Evolutionary conservation across 306 rosid genomes (phyloP).

Genomic region (Astragalus glycyphyllos): DNA sequence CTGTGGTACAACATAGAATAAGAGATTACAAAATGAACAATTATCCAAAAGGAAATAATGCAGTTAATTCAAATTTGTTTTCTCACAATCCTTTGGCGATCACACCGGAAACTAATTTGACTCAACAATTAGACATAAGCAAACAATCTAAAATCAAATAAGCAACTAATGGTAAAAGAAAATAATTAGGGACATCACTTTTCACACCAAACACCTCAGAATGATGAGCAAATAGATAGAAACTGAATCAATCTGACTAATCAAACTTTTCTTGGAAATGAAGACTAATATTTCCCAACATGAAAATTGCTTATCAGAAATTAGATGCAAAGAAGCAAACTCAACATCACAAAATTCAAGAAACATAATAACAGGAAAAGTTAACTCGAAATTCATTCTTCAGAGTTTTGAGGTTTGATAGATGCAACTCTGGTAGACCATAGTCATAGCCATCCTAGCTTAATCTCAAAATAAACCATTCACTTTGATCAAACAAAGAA

Average conservation of each 20-base stretch:
- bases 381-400: not conserved
- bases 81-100: not conserved
- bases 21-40: conserved; percentile 31
- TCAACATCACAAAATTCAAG: conserved; percentile 1
- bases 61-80: conserved; percentile 20
- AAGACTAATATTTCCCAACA: not conserved
- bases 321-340: not conserved
- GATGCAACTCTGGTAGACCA: not conserved
- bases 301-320: conserved; percentile 1
- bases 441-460: not conserved
- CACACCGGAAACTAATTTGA: not conserved
- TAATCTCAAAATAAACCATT: conserved; percentile 9
- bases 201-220: conserved; percentile 1
- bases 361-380: not conserved
- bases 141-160: conserved; percentile 18
- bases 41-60: conserved; percentile 19
- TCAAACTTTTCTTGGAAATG: not conserved
- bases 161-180: not conserved
- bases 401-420: not conserved
- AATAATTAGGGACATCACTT: conserved; percentile 3
- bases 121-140: not conserved
- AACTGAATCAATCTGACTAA: not conserved
- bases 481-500: conserved; percentile 1
- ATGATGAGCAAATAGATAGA: conserved; percentile 14
- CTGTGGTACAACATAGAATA: conserved; percentile 56